Evolutionary conservation across 495 filamentous ascomycete genomes (phyloP), one percentile per base, ranked within the genome.

Genomic region (Aspergillus indologenus): DNA sequence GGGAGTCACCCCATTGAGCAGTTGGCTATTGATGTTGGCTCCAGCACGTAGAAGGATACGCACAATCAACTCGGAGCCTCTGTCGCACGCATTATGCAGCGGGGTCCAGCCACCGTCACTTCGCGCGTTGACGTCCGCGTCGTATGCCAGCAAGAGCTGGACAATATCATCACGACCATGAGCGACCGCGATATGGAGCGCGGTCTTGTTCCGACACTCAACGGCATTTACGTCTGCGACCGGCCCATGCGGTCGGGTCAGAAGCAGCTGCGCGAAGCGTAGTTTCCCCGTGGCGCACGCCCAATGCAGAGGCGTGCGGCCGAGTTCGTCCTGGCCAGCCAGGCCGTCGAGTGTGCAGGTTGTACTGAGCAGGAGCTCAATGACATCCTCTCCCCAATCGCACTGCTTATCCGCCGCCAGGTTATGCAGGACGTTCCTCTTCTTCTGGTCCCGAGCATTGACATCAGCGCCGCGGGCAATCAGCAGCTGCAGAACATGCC

Each of bases 61-160:
- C 34, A 81, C 82, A 50, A 83, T 77, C 11, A 71, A 73, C 54
- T 78, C 75, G 56, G 68, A 75, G 0, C 83, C 84, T 29, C 79
- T 75, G 56, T 86, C 80, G 31, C 80, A 83, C 3, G 85, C 85
- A 68, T 86, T 84, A 58, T 88, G 86, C 1, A 88, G 73, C 9
- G 85, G 75, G 40, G 84, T 87, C 85, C 85, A 88, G 9, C 78
- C 78, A 34, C 82, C 80, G 63, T 86, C 83, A 67, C 83, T 85
- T 48, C 74, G 71, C 31, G 83, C 80, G 61, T 81, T 74, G 11
- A 85, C 71, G 60, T 81, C 65, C 5, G 85, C 84, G 9, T 73
- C 72, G 60, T 81, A 70, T 18, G 66, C 57, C 23, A 88, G 66
- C 12, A 89, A 70, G 56, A 87, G 59, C 58, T 73, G 68, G 14